These are phyloP conservation scores for Botrytis fabae DNA, from an alignment of 2,329 filamentous ascomycete genomes.

Conservation along the genomic window DNA sequence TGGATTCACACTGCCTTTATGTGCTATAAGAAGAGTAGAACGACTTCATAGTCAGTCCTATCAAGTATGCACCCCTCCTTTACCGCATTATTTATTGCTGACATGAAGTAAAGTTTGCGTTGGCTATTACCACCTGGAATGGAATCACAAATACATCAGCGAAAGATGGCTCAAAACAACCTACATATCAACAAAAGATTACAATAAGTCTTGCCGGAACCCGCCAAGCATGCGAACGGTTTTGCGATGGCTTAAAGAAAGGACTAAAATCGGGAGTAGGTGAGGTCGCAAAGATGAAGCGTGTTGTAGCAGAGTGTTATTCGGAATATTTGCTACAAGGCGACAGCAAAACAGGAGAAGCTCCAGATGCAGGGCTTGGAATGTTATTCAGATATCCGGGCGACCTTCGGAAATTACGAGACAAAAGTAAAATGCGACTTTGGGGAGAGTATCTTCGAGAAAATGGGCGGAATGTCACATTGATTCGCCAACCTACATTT, in stretches of 20 bases:
- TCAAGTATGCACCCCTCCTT: slow-evolving; percentile 49
- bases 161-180: slow-evolving; percentile 47
- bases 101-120: slow-evolving; percentile 64
- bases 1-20: slow-evolving; percentile 92
- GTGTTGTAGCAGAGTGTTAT: slow-evolving; percentile 81
- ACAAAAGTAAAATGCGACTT: slow-evolving; percentile 93
- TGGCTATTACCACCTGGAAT: slow-evolving; percentile 96
- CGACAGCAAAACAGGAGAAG: slow-evolving; percentile 60
- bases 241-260: slow-evolving; percentile 93
- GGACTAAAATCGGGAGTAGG: slow-evolving; percentile 84
- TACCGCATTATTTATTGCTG: slow-evolving; percentile 27
- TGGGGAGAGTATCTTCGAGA: slow-evolving; percentile 97
- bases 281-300: slow-evolving; percentile 80
- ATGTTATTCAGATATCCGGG: slow-evolving; percentile 94
- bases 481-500: slow-evolving; percentile 94
- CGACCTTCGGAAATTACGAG: slow-evolving; percentile 88
- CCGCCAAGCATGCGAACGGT: slow-evolving; percentile 85
- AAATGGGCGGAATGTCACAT: slow-evolving; percentile 87
- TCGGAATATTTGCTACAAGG: slow-evolving; percentile 77
- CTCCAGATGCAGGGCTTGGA: slow-evolving; percentile 91
- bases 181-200: slow-evolving; percentile 72
- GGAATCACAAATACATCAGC: slow-evolving; percentile 54
- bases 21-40: slow-evolving; percentile 88
- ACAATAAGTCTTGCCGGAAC: slow-evolving; percentile 89
- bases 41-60: slow-evolving; percentile 90